Conservation (phyloP, 345 rosid species). For the Heritiera fomes region DNA sequence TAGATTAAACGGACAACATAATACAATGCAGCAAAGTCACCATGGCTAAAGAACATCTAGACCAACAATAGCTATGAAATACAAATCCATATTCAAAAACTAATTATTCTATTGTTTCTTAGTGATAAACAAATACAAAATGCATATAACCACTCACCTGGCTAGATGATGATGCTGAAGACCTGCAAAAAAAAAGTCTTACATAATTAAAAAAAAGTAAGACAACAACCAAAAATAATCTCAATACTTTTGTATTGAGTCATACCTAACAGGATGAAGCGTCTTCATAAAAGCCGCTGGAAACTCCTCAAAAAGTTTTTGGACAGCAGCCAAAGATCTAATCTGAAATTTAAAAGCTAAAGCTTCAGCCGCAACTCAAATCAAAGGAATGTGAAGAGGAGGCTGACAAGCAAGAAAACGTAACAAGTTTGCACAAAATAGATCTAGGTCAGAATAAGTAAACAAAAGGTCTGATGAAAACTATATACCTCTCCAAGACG, state of each 20-base stretch:
- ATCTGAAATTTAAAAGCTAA: conserved; percentile 52
- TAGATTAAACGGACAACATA: neutral
- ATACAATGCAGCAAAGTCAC: neutral
- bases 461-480: neutral
- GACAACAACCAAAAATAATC: neutral
- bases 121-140: neutral
- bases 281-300: conserved; percentile 76
- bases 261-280: conserved; percentile 66
- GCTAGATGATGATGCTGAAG: conserved; percentile 37
- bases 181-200: conserved; percentile 45
- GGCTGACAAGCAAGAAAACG: conserved; percentile 4
- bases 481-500: conserved; percentile 89
- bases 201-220: conserved; percentile 18
- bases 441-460: neutral
- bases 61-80: neutral
- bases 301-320: conserved; percentile 80
- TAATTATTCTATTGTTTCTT: neutral
- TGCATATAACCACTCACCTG: conserved; percentile 43
- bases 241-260: neutral
- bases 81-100: neutral
- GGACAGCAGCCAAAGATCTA: conserved; percentile 88
- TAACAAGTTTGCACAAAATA: conserved; percentile 14
- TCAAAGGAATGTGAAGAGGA: neutral
- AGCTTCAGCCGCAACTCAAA: conserved; percentile 14
- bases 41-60: neutral